phyloP scores from a whole-genome alignment of 495 filamentous ascomycete genomes.

The Immersiella caudata region DNA sequence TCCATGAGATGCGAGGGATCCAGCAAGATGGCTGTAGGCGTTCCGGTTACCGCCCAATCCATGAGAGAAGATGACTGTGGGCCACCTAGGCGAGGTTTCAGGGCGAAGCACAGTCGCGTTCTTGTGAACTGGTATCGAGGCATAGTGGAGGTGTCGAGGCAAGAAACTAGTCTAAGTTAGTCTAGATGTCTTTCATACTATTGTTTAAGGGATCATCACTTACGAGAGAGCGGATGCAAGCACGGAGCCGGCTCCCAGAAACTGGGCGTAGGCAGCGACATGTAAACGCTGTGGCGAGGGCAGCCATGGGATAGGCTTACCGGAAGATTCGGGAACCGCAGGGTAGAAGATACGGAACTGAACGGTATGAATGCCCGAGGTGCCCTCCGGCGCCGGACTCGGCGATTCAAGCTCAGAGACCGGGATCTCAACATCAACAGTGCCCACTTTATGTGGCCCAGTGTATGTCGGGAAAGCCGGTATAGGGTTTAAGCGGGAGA shows the following conservation, averaged over 20 bases:
- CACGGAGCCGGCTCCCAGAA: conserved; percentile 59
- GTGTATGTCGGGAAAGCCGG: conserved; percentile 69
- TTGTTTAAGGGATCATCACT: conserved; percentile 31
- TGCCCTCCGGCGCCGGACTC: conserved; percentile 51
- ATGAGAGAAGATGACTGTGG: conserved; percentile 79
- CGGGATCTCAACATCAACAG: conserved; percentile 74
- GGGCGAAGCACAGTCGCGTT: conserved; percentile 41
- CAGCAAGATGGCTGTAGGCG: conserved; percentile 71
- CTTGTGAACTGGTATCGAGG: conserved; percentile 56
- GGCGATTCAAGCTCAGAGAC: conserved; percentile 59
- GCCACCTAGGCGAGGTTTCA: conserved; percentile 58
- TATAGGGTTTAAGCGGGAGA: conserved; percentile 41
- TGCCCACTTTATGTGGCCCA: conserved; percentile 74
- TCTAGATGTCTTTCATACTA: not conserved
- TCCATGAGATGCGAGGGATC: conserved; percentile 73
- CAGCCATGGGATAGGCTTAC: conserved; percentile 64
- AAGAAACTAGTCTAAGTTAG: conserved; percentile 48
- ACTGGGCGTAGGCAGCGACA: conserved; percentile 67
- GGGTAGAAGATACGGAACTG: conserved; percentile 80
- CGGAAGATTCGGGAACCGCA: conserved; percentile 48
- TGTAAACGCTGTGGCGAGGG: conserved; percentile 71
- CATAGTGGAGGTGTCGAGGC: conserved; percentile 67
- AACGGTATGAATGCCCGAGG: conserved; percentile 60
- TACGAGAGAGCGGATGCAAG: conserved; percentile 64
- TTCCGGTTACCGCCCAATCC: conserved; percentile 75